These are phyloP conservation scores for Phyllosticta citriasiana DNA, from an alignment of 2,329 filamentous ascomycete species.

Conservation along the genomic window DNA sequence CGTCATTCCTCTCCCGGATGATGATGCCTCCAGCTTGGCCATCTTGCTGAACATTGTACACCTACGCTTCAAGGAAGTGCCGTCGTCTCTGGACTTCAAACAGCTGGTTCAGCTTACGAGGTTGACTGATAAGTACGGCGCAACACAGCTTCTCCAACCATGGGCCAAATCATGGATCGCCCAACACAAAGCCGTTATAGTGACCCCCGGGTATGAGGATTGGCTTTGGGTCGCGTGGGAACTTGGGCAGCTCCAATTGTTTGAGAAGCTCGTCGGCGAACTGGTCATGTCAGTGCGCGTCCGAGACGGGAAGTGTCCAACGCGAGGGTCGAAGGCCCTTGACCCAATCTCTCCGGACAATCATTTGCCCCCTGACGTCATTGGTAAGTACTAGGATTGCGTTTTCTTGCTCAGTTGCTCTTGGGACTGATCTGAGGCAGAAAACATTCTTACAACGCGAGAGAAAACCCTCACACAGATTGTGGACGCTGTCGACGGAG, in stretches of 20 bases:
- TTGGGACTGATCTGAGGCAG: not conserved
- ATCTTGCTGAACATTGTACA: not conserved
- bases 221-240: conserved; percentile 20
- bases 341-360: not conserved
- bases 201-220: conserved; percentile 14
- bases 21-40: not conserved
- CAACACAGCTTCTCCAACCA: conserved; percentile 20
- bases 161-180: conserved; percentile 16
- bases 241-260: conserved; percentile 17
- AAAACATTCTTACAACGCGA: not conserved
- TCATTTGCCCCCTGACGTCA: not conserved
- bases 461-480: not conserved
- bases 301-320: not conserved
- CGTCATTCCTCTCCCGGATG: not conserved
- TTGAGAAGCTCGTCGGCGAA: not conserved
- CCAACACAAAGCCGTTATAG: conserved; percentile 8
- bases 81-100: conserved; percentile 14
- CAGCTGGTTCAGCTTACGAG: conserved; percentile 20
- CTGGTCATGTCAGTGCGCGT: not conserved
- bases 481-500: not conserved
- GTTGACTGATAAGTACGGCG: conserved; percentile 20
- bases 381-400: not conserved
- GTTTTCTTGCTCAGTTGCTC: not conserved
- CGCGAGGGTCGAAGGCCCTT: not conserved
- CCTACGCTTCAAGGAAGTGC: not conserved